phyloP scores from a whole-genome alignment of 441 rosid species.

The Euphorbia schlechtendalii region DNA sequence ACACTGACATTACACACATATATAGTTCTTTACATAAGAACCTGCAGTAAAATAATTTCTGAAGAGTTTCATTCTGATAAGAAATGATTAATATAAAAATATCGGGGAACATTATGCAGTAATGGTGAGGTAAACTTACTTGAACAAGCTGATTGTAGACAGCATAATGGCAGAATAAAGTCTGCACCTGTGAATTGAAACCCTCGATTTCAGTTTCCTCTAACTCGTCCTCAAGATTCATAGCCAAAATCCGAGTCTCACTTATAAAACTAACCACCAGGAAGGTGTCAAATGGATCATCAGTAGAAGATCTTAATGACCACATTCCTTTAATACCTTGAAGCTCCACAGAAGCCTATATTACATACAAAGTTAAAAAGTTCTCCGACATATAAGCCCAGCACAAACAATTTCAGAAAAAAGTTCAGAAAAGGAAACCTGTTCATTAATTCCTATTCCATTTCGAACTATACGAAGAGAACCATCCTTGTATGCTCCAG shows the following conservation, averaged over 20 bases:
- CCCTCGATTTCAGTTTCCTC: slow-evolving; percentile 99
- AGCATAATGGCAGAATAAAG: slow-evolving; percentile 95
- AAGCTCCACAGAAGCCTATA: slow-evolving; percentile 97
- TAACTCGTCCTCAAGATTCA: slow-evolving; percentile 95
- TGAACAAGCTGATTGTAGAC: slow-evolving; percentile 89
- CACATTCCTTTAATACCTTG: slow-evolving; percentile 99
- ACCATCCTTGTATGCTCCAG: slow-evolving; percentile 98
- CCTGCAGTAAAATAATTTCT: neutral
- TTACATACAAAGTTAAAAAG: no score
- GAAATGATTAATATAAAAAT: neutral
- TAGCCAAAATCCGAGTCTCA: slow-evolving; percentile 93
- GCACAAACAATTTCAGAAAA: slow-evolving; percentile 6
- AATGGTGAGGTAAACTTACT: slow-evolving; percentile 33
- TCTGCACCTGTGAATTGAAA: slow-evolving; percentile 87
- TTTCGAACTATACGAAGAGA: slow-evolving; percentile 96
- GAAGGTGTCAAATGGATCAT: slow-evolving; percentile 93
- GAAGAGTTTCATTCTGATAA: neutral
- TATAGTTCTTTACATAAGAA: neutral
- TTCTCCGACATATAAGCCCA: slow-evolving; percentile 8
- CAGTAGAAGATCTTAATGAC: slow-evolving; percentile 86
- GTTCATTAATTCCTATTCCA: slow-evolving; percentile 98
- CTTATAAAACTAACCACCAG: slow-evolving; percentile 93
- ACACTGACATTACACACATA: no score
- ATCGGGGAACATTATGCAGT: neutral
- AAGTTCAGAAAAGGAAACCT: slow-evolving; percentile 40